A percentile compares a stretch with the other conserved stretches of the same genome.
phyloP scores from a whole-genome alignment of 306 rosid genomes.

The Argentina anserina region DNA sequence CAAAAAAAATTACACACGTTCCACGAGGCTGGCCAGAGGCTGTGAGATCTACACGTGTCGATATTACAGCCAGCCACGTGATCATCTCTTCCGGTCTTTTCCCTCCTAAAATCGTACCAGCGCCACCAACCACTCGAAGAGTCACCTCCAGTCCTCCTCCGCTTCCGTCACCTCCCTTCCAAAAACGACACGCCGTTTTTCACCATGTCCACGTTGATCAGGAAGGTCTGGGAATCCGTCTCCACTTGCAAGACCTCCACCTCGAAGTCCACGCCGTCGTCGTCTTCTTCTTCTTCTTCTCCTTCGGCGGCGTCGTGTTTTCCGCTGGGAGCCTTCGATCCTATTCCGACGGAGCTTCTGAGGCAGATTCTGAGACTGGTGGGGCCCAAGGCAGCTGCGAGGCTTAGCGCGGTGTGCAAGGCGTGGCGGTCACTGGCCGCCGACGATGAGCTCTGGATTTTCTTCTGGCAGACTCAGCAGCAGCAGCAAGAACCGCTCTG shows the following conservation, averaged over 20 bases:
- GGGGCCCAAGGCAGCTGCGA: conserved; percentile 71
- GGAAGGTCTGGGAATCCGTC: conserved; percentile 56
- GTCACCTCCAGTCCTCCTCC: background rate
- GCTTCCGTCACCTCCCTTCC: too few relatives aligned
- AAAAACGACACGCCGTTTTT: background rate
- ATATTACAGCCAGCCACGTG: background rate
- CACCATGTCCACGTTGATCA: conserved; percentile 44
- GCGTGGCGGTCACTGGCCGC: conserved; percentile 36
- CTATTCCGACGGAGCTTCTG: conserved; percentile 58
- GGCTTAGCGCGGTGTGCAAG: conserved; percentile 42
- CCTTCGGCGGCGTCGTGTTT: background rate
- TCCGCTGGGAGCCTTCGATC: conserved; percentile 43
- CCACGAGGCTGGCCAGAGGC: too few relatives aligned
- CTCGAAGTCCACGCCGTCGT: conserved; percentile 1
- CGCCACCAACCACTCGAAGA: background rate
- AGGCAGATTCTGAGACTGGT: conserved; percentile 45
- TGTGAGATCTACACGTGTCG: background rate
- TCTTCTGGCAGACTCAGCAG: conserved; percentile 44
- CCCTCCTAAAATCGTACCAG: background rate
- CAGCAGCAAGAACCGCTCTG: conserved; percentile 33
- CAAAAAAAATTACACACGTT: too few relatives aligned
- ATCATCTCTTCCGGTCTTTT: background rate
- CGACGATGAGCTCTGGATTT: conserved; percentile 58
- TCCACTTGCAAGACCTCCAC: conserved; percentile 23
- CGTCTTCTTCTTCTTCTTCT: too few relatives aligned